Evolutionary conservation across 164 flowering plant species (phyloP).

Genomic region (Liquidambar formosana): DNA sequence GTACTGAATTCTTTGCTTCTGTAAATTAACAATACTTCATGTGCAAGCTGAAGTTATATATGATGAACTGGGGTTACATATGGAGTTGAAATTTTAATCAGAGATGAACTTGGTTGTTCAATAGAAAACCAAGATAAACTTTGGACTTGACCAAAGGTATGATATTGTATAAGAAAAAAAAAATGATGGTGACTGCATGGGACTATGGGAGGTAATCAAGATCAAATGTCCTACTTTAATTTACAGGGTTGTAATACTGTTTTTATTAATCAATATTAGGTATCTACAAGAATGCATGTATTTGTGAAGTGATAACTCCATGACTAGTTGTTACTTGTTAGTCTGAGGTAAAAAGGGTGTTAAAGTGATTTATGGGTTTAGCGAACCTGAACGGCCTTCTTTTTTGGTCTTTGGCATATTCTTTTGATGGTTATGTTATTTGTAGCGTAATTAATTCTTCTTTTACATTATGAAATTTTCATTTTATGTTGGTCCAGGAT

Average conservation of each 20-base stretch:
- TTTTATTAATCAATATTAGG: too few species aligned
- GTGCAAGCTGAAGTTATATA: too few species aligned
- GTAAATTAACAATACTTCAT: background rate
- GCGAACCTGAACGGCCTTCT: background rate
- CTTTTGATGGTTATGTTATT: background rate
- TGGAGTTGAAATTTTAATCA: background rate
- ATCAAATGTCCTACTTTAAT: background rate
- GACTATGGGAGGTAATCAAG: background rate
- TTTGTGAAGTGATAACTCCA: too few species aligned
- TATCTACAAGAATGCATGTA: too few species aligned
- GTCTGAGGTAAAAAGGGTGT: too few species aligned
- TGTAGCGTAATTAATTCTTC: background rate
- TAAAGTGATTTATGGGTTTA: background rate
- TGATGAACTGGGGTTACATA: background rate
- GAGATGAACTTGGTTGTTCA: background rate
- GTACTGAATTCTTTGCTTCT: background rate
- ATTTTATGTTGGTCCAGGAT: slow-evolving; percentile 51
- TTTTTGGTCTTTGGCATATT: background rate
- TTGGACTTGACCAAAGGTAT: background rate
- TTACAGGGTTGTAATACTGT: too few species aligned
- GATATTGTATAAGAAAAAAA: background rate
- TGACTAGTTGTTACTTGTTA: too few species aligned
- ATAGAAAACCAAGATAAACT: background rate
- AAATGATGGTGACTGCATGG: background rate
- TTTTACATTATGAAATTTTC: background rate